Conservation (phyloP, 768 basidiomycete genomes). For the Favolaschia claudopus region DNA sequence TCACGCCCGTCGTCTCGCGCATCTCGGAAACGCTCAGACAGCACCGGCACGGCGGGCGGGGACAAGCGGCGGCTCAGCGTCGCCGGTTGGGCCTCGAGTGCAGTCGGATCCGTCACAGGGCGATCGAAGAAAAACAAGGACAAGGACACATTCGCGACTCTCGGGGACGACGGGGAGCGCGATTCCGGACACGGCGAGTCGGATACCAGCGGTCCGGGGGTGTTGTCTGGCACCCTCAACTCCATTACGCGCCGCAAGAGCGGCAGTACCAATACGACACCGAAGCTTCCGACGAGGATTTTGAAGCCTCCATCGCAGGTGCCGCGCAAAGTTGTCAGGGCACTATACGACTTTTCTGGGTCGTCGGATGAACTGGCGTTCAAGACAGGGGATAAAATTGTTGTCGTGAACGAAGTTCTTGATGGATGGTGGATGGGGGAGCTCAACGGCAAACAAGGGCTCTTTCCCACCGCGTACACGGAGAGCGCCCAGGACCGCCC, state of each 20-base stretch:
- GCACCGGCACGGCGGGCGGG: conserved; percentile 49
- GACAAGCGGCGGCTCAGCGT: conserved; percentile 57
- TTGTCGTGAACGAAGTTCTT: conserved; percentile 79
- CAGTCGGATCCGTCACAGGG: conserved; percentile 67
- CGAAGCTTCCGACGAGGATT: conserved; percentile 48
- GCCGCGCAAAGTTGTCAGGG: conserved; percentile 66
- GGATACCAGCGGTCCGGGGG: conserved; percentile 35
- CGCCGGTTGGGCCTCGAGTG: conserved; percentile 73
- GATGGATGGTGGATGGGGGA: conserved; percentile 95
- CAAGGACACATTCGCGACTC: conserved; percentile 60
- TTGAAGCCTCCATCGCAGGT: conserved; percentile 59
- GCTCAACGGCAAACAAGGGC: conserved; percentile 69
- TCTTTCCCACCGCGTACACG: conserved; percentile 85
- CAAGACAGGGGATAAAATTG: conserved; percentile 75
- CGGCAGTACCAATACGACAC: conserved; percentile 47
- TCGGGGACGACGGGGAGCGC: conserved; percentile 56
- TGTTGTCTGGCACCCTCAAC: conserved; percentile 27
- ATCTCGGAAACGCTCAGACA: conserved; percentile 73
- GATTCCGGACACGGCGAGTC: conserved; percentile 32
- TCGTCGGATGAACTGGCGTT: conserved; percentile 83
- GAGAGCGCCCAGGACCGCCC: conserved; percentile 54
- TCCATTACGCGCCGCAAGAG: conserved; percentile 29
- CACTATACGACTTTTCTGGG: conserved; percentile 77
- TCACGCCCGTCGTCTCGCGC: conserved; percentile 67
- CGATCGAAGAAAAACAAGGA: conserved; percentile 65